Evolutionary conservation across 768 basidiomycete genomes (phyloP).

Genomic region (Psilocybe subaeruginosa): DNA sequence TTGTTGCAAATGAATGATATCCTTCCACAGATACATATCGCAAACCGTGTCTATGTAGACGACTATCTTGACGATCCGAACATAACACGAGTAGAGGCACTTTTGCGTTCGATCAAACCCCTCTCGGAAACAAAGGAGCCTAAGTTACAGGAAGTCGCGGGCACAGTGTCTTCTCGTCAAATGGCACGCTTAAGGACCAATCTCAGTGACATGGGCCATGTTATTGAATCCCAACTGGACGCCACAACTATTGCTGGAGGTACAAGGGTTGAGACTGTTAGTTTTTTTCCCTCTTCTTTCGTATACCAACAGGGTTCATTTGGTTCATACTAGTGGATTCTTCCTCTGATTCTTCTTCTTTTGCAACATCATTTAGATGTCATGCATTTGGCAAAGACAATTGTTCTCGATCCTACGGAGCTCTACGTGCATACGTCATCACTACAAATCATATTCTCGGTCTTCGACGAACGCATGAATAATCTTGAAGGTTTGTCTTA

Average conservation of each 20-base stretch:
- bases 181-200: constrained; percentile 3
- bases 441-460: constrained; percentile 4
- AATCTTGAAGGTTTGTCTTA: constrained; percentile 3
- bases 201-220: constrained; percentile 7
- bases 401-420: constrained; percentile 1
- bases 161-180: background rate
- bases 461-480: constrained; percentile 7
- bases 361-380: constrained; percentile 4
- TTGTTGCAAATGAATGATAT: constrained; percentile 8
- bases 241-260: constrained; percentile 8
- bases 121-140: constrained; percentile 5
- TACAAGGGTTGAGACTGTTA: constrained; percentile 8
- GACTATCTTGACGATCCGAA: constrained; percentile 8
- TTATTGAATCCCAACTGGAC: background rate
- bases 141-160: constrained; percentile 2
- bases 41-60: constrained; percentile 10
- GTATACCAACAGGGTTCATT: background rate
- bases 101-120: constrained; percentile 8
- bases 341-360: constrained; percentile 1
- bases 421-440: background rate
- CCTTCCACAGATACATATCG: constrained; percentile 6
- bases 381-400: background rate
- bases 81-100: constrained; percentile 7
- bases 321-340: constrained; percentile 4
- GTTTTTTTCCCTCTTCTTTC: background rate